Evolutionary conservation across 2,329 filamentous ascomycete species (phyloP).

Genomic region (Leptographium wingfieldii): DNA sequence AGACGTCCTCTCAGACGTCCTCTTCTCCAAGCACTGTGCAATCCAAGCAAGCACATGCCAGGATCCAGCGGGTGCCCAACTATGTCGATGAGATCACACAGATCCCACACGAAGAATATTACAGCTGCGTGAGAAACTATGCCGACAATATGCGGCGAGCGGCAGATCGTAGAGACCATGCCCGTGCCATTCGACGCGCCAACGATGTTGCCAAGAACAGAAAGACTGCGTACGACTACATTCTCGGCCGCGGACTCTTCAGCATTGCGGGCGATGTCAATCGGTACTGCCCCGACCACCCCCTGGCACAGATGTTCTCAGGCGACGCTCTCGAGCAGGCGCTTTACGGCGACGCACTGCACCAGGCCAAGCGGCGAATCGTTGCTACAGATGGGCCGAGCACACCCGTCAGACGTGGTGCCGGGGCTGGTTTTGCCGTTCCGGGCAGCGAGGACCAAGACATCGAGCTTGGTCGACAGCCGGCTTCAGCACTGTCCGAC

Average conservation of each 20-base stretch:
- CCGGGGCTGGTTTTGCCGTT: background rate
- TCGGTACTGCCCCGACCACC: conserved; percentile 2
- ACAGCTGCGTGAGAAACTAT: conserved; percentile 10
- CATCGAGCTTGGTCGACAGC: conserved; percentile 57
- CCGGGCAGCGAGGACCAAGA: conserved; percentile 14
- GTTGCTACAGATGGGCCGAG: conserved; percentile 1
- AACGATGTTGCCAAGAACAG: conserved; percentile 1
- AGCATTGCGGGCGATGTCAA: conserved; percentile 6
- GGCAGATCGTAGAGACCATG: conserved; percentile 3
- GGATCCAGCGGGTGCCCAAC: background rate
- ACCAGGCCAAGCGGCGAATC: conserved; percentile 6
- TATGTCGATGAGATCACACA: conserved; percentile 12
- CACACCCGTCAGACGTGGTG: conserved; percentile 6
- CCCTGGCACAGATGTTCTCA: conserved; percentile 7
- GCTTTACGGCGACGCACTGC: conserved; percentile 7
- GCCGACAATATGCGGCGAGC: conserved; percentile 9
- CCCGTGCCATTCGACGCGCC: conserved; percentile 2
- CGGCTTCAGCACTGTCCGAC: conserved; percentile 52
- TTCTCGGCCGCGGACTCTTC: conserved; percentile 13
- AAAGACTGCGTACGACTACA: conserved; percentile 7
- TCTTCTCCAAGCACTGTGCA: background rate
- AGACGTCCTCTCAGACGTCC: background rate
- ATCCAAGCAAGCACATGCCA: conserved; percentile 1
- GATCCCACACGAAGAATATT: conserved; percentile 11
- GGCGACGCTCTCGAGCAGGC: conserved; percentile 6